These are phyloP conservation scores for Trichoderma breve DNA, from an alignment of 2,329 filamentous ascomycete species.

Conservation along the genomic window DNA sequence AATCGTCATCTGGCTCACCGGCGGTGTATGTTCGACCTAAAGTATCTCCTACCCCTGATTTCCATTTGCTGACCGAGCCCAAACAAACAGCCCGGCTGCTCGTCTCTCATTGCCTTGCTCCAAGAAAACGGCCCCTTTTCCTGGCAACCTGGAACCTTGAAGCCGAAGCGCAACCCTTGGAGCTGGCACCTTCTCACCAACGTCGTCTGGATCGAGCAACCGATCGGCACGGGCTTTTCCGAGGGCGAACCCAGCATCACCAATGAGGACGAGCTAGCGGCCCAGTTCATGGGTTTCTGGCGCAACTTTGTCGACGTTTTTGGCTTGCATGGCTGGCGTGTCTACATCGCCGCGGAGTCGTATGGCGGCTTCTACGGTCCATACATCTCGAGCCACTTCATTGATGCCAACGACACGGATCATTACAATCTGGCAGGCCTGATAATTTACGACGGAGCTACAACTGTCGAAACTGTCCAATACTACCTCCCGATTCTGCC, in stretches of 20 bases:
- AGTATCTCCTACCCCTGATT: not conserved
- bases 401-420: conserved; percentile 61
- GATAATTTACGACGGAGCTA: conserved; percentile 69
- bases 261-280: conserved; percentile 64
- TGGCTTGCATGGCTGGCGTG: conserved; percentile 62
- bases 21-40: conserved; percentile 39
- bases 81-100: conserved; percentile 47
- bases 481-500: conserved; percentile 50
- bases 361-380: conserved; percentile 69
- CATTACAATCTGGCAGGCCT: conserved; percentile 69
- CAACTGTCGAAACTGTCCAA: conserved; percentile 50
- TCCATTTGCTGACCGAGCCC: not conserved
- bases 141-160: conserved; percentile 68
- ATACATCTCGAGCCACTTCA: conserved; percentile 71
- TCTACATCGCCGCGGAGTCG: conserved; percentile 70
- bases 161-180: conserved; percentile 64
- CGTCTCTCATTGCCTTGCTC: conserved; percentile 65
- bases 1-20: conserved; percentile 62
- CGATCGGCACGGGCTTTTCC: conserved; percentile 65
- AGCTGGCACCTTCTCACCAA: conserved; percentile 53
- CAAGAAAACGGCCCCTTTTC: conserved; percentile 75
- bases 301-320: conserved; percentile 75
- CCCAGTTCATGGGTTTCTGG: conserved; percentile 76
- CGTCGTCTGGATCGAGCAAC: conserved; percentile 73
- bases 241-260: conserved; percentile 62